Evolutionary conservation across 2,329 filamentous ascomycete species (phyloP), one percentile per base, ranked within the genome.

Genomic region (Helminthosporium solani): DNA sequence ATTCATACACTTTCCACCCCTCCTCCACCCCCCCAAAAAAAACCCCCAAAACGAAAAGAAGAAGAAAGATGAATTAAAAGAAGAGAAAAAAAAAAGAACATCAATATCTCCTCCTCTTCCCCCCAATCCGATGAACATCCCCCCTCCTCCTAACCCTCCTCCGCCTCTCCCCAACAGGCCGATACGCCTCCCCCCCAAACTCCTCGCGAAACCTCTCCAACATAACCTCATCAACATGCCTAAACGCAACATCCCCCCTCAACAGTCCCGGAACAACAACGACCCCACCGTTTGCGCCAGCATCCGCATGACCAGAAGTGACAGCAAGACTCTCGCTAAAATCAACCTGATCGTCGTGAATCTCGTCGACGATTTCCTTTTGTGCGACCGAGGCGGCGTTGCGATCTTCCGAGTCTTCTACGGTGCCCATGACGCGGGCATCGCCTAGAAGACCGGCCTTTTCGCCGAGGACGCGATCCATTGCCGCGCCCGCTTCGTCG

Each of bases 401-500:
- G 12, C 92, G 88, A 64, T 99, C 94, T 65, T 99, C 94, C 38
- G 82, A 83, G 60, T 99, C 94, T 70, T 99, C 94, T 0, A 90
- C 92, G 54, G 89, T 87, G 58, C 95, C 90, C 25, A 99, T 84
- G 0, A 86, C 88, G 14, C 85, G 81, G 3, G 85, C 82, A 20
- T 69, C 66, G 35, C 63, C 65, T 1, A 69, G 46, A 1, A 87
- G 83, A 25, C 85, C 83, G 9, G 77, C 79, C 47, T 76, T 84
- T 49, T 81, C 80, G 18, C 81, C 88, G 0, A 96, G 80, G 2
- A 96, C 87, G 19, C 88, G 81, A 59, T 96, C 90, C 80, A 96
- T 88, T 3, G 90, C 90, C 4, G 84, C 86, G 48, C 86, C 87
- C 2, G 88, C 88, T 40, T 88, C 87, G 18, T 86, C 85, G 12